Percentiles rank a stretch among this genome's conserved stretches.
These are phyloP conservation scores for Zygnema cylindricum DNA, from an alignment of 139 green algal genomes.

Conservation along the genomic window DNA sequence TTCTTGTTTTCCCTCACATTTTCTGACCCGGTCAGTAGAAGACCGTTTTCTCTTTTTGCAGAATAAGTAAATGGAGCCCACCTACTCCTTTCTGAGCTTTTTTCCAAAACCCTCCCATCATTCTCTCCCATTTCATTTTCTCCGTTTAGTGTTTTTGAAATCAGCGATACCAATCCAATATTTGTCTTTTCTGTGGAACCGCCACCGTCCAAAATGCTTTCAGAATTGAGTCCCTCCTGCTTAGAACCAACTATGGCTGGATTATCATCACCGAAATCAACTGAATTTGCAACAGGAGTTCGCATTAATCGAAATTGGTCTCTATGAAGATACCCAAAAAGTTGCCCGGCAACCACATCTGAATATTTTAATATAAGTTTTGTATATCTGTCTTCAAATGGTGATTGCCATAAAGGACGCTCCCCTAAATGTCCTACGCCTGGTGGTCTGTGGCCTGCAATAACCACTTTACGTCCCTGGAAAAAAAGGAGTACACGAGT, in stretches of 20 bases:
- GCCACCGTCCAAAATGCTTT: background rate
- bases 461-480: slow-evolving; percentile 7
- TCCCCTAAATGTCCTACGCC: background rate
- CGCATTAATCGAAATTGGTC: slow-evolving; percentile 27
- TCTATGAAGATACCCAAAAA: slow-evolving; percentile 22
- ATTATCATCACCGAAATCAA: background rate
- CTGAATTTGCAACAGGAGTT: background rate
- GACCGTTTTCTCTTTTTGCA: background rate
- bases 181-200: background rate
- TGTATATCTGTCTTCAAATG: background rate
- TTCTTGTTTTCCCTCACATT: background rate
- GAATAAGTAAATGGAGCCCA: background rate
- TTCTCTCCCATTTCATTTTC: background rate
- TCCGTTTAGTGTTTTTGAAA: background rate
- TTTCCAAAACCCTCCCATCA: too few species aligned
- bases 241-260: background rate
- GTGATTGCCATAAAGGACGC: background rate
- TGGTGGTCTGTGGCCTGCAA: slow-evolving; percentile 12
- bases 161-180: background rate
- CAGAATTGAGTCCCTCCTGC: background rate
- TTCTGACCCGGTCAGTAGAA: background rate
- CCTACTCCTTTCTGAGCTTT: too few species aligned
- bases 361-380: background rate
- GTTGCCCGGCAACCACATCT: background rate
- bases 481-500: background rate